Evolutionary conservation across 1,284 basidiomycete genomes (phyloP), one percentile per base, ranked within the genome.

Genomic region (Cutaneotrichosporon sp.): DNA sequence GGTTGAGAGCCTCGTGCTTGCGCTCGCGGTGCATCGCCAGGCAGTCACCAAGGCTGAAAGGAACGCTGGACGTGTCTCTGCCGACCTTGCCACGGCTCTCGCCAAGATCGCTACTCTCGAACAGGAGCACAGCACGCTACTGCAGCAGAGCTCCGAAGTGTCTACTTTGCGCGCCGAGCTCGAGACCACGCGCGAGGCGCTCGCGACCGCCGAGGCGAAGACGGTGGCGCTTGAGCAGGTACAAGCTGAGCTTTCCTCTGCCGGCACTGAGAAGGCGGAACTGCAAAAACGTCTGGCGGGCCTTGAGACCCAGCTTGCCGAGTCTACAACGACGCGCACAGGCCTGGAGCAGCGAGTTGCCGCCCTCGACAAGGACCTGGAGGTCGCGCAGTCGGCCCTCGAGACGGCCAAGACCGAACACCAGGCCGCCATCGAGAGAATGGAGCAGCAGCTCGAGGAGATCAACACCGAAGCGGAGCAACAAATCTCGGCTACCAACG

Each of bases 301-400:
- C 13, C 82, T 97, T 49, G 92, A 97, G 74, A 92, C 96, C 72
- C 96, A 96, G 7, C 47, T 49, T 12, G 47, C 15, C 17, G 13
- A 12, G 4, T 20, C 39, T 10, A 34, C 2, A 8, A 14, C 39
- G 2, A 33, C 26, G 12, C 30, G 20, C 18, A 30, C 18, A 3
- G 44, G 21, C 14, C 39, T 41, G 1, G 22, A 23, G 18, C 8
- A 17, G 1, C 18, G 15, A 4, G 20, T 36, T 2, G 22, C 45
- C 3, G 21, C 18, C 15, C 33, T 49, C 12, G 42, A 51, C 34
- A 46, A 36, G 20, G 47, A 49, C 18, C 26, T 49, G 17, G 26
- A 12, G 8, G 39, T 17, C 4, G 38, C 43, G 7, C 12, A 45
- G 20, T 13, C 33, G 43, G 4, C 43, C 7, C 33, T 45, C 10